Conservation (phyloP, 257 asterid genomes). For the Solanum rostratum region DNA sequence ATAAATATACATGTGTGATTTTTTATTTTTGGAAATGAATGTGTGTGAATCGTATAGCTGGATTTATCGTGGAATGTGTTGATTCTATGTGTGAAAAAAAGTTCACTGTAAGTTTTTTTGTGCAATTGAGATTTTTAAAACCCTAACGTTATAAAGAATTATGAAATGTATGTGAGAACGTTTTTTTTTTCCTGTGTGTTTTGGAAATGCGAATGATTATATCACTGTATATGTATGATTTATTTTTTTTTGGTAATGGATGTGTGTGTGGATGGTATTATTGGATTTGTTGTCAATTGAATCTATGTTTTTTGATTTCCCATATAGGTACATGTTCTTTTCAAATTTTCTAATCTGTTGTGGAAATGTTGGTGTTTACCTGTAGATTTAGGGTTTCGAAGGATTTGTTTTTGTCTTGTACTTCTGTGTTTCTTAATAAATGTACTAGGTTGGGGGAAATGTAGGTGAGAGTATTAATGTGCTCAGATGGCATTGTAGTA, state of each 20-base stretch:
- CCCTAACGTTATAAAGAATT: too few relatives aligned
- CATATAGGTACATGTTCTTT: background rate
- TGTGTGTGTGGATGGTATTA: background rate
- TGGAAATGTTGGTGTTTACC: background rate
- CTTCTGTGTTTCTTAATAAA: background rate
- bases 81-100: background rate
- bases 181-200: too few relatives aligned
- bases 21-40: background rate
- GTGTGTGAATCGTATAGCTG: background rate
- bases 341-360: background rate
- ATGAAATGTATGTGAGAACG: too few relatives aligned
- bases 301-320: background rate
- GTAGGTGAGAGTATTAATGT: background rate
- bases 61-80: background rate
- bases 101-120: too few relatives aligned
- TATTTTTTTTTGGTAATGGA: background rate
- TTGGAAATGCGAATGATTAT: too few relatives aligned
- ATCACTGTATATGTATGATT: too few relatives aligned
- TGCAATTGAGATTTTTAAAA: too few relatives aligned
- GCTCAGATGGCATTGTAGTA: background rate
- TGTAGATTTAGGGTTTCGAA: background rate
- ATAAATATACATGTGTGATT: too few relatives aligned
- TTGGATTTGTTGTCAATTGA: background rate
- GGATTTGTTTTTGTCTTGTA: background rate
- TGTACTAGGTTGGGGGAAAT: background rate